Percentiles rank a stretch among this genome's conserved stretches.
Evolutionary conservation across 129 eudicot genomes (phyloP).

Genomic region (Saposhnikovia divaricata): DNA sequence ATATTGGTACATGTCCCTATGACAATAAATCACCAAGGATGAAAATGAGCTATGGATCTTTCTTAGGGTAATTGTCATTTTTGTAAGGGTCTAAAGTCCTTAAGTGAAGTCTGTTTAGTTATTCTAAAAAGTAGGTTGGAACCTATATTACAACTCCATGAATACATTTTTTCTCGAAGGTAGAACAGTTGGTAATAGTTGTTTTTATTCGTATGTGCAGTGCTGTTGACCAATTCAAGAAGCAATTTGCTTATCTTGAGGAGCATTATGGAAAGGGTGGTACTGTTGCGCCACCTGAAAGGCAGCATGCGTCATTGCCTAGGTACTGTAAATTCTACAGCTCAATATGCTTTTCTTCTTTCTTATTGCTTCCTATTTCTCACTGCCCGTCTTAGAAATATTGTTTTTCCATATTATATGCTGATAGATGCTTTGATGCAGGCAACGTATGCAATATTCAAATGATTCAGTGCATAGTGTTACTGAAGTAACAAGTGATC

Average conservation of each 20-base stretch:
- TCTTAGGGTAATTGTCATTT: neutral
- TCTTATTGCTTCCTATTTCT: neutral
- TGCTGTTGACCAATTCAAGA: slow-evolving; percentile 97
- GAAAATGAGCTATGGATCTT: neutral
- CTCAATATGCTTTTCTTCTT: neutral
- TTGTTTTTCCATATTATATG: no score
- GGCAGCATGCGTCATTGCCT: slow-evolving; percentile 87
- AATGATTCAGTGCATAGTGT: slow-evolving; percentile 52
- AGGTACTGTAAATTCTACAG: slow-evolving; percentile 33
- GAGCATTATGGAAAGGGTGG: slow-evolving; percentile 93
- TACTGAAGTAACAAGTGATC: slow-evolving; percentile 60
- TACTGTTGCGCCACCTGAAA: slow-evolving; percentile 64
- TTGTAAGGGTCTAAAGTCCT: neutral
- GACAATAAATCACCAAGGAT: neutral
- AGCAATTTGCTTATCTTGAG: slow-evolving; percentile 96
- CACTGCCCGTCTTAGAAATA: neutral
- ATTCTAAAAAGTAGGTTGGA: neutral
- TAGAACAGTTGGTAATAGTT: neutral
- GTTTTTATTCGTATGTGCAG: slow-evolving; percentile 24
- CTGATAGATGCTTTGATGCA: no score
- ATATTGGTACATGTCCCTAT: neutral
- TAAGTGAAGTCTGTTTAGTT: neutral
- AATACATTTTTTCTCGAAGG: neutral
- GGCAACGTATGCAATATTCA: slow-evolving; percentile 62
- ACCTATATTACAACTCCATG: neutral